Base-by-base conservation (phyloP, 176 grass and related monocot genomes). In the Eragrostis curvula region DNA sequence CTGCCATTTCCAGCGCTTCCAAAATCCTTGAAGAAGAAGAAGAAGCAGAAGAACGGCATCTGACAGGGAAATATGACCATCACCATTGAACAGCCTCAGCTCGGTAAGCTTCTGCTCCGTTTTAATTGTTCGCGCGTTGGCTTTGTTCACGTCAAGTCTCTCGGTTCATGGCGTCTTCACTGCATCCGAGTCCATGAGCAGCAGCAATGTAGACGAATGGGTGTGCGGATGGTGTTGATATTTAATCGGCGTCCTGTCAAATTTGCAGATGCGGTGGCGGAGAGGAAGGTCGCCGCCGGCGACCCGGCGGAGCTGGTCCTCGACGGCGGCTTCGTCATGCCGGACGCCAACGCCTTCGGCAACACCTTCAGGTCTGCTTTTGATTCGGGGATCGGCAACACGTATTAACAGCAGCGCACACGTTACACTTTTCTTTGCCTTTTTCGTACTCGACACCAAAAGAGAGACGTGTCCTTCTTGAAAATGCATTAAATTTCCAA, bases 281-380 rank as follows among this genome's bases (percentile, higher is more conserved):
- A 87, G 55, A 79, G 51, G 75, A 95, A 84, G 45, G 66, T 71
- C 53, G 17, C 60, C 72, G 42, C 27, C 80, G 47, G 47, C 43
- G 85, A 81, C 36, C 21, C 60, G 3, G 82, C 61, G 16, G 94
- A 90, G 20, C 81, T 92, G 56, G 70, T 88, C 83, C 78, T 91
- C 5, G 86, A 98, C 68, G 92, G 61, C 64, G 92, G 90, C 51
- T 98, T 98, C 58, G 68, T 89, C 66, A 48, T 93, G 66, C 92
- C 96, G 66, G 92, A 90, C 25, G 45, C 85, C 24, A 98, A 98
- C 71, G 86, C 96, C 14, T 98, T 98, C 62, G 96, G 96, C 23
- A 59, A 83, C 28, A 80, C 86, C 79, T 98, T 98, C 78, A 95
- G 96, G 96, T 98, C 45, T 39, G 10, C 11, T 5, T 5, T 7